Base-by-base conservation (phyloP, 306 rosid species). In the Sechiopsis laciniata region DNA sequence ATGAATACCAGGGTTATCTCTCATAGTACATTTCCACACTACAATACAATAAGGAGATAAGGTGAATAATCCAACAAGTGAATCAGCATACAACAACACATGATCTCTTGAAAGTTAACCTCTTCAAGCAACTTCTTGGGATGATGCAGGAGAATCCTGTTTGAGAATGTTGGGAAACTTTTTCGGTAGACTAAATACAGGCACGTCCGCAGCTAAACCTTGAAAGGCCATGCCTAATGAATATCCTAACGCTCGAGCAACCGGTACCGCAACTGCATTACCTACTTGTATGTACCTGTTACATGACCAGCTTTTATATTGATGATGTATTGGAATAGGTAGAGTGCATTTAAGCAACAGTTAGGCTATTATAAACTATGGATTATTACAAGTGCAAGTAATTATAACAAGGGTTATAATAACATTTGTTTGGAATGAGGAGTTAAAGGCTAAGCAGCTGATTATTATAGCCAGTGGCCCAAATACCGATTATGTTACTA, bases 251-350 rank as follows among this genome's bases (percentile, higher is more conserved):
- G 90, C 96, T 46, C 92, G 75, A 3, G 91, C 88, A 1, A 90
- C 98, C 0, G 96, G 98, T 54, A 92, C 89, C 1, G 98, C 96
- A 2, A 92, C 98, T 0, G 98, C 98, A 76, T 92, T 92, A 9
- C 98, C 98, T 32, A 90, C 91, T 81, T 93, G 98, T 15, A 83
- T 86, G 70, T 93, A 93, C 79, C 98, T 93, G 64, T 62, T 78
- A 72, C 57, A 69, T 22, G 22, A 52, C 60, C 42, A 70, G 7
- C 13, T 22, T 24, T 69, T 22, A 22, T 20, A 22, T 7, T 3
- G 6, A 45, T 67, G 19, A 20, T 42, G 7, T 20, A 10, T 20
- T 17, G 16, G 17, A 40, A 40, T 8, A 17, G 32, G 29, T 40
- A n/a, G n/a, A 19, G 32, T 1, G 1, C 1, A 10, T 42, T 40